Percentiles rank a stretch among this genome's conserved stretches.
These are phyloP conservation scores for Phytophthora macrochlamydospora DNA, from an alignment of 352 stramenopile species.

Conservation along the genomic window DNA sequence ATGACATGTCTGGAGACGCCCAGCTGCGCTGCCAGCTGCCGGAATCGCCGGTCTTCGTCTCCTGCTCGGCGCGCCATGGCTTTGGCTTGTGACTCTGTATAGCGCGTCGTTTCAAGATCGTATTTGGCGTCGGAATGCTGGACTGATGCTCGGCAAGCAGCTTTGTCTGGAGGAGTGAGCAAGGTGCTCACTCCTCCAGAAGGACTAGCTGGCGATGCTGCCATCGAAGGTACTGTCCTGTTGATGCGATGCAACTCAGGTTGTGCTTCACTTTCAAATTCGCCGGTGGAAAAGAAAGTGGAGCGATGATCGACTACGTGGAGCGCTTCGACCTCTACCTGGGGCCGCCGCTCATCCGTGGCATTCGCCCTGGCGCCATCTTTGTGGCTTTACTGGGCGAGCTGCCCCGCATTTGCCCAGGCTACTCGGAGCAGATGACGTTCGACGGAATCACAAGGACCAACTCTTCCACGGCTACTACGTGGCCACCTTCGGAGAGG, in stretches of 20 bases:
- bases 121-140: neutral
- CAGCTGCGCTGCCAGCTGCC: conserved; percentile 55
- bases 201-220: no score
- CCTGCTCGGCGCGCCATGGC: conserved; percentile 16
- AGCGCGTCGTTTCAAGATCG: conserved; percentile 27
- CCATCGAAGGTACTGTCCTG: no score
- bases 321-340: neutral
- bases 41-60: conserved; percentile 39
- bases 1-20: conserved; percentile 56
- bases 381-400: conserved; percentile 1
- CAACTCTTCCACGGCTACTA: neutral
- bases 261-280: no score
- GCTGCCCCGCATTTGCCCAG: neutral
- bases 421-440: conserved; percentile 1
- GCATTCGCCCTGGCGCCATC: neutral
- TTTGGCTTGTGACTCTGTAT: no score
- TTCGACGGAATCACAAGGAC: neutral
- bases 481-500: neutral
- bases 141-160: no score
- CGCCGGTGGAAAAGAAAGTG: no score
- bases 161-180: no score
- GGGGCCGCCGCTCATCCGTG: neutral
- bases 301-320: neutral
- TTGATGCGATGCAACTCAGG: no score
- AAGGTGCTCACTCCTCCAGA: no score